Conservation (phyloP, 768 basidiomycete genomes). For the Hemileccinum impolitum region DNA sequence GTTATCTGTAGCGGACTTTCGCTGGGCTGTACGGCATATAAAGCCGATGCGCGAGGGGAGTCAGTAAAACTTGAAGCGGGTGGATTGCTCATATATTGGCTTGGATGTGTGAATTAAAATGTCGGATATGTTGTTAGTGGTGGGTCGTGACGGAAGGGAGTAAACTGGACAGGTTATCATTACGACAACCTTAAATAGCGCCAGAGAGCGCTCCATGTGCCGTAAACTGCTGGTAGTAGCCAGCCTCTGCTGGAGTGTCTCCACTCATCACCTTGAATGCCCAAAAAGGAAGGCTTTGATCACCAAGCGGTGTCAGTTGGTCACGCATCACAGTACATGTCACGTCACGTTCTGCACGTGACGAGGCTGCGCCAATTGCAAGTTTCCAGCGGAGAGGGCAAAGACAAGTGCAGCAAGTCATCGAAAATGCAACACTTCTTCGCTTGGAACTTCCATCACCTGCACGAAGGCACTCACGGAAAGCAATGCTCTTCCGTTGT, state of each 20-base stretch:
- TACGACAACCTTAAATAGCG: slow-evolving; percentile 16
- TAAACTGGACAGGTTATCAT: background rate
- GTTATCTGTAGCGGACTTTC: background rate
- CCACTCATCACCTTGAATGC: slow-evolving; percentile 16
- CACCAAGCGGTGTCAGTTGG: slow-evolving; percentile 2
- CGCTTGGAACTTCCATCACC: slow-evolving; percentile 34
- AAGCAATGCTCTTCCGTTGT: background rate
- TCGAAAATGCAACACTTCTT: slow-evolving; percentile 30
- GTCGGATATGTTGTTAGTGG: slow-evolving; percentile 12
- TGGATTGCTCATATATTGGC: slow-evolving; percentile 20
- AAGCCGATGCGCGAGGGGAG: slow-evolving; percentile 15
- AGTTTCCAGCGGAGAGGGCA: slow-evolving; percentile 22
- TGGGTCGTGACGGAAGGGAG: slow-evolving; percentile 7
- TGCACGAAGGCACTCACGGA: slow-evolving; percentile 10
- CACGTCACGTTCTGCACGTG: slow-evolving; percentile 26
- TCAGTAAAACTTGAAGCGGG: slow-evolving; percentile 5
- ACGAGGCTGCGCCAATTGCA: slow-evolving; percentile 21
- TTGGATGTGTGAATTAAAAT: background rate
- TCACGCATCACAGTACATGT: slow-evolving; percentile 12
- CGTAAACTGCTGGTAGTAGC: slow-evolving; percentile 15
- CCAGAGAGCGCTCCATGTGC: slow-evolving; percentile 7
- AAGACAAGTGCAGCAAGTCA: slow-evolving; percentile 16
- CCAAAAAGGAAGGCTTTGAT: slow-evolving; percentile 22
- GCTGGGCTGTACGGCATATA: slow-evolving; percentile 3
- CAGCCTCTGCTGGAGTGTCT: background rate